phyloP scores from a whole-genome alignment of 2,329 filamentous ascomycete species.

The Epichloe gansuensis region DNA sequence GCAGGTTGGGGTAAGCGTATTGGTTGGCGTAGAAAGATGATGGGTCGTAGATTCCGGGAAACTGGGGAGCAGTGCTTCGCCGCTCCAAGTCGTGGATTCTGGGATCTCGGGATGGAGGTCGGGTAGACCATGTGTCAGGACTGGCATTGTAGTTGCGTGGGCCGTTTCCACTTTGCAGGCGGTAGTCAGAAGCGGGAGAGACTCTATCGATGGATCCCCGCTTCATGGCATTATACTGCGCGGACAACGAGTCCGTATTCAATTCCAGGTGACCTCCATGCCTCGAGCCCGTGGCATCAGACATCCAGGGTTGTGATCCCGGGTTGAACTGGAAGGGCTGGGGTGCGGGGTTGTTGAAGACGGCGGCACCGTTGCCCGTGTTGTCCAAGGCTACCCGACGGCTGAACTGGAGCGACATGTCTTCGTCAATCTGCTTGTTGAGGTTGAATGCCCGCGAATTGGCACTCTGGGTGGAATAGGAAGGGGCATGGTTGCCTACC shows the following conservation, averaged over 20 bases:
- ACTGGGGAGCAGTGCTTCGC: slow-evolving; percentile 21
- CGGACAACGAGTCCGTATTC: slow-evolving; percentile 18
- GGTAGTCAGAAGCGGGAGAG: slow-evolving; percentile 20
- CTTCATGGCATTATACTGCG: slow-evolving; percentile 18
- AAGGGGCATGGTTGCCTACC: slow-evolving; percentile 28
- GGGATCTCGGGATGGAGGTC: slow-evolving; percentile 21
- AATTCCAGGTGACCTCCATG: slow-evolving; percentile 19
- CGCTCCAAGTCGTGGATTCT: slow-evolving; percentile 26
- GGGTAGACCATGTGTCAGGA: slow-evolving; percentile 26
- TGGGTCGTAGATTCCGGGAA: slow-evolving; percentile 15
- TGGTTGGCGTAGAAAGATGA: slow-evolving; percentile 19
- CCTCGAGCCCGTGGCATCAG: slow-evolving; percentile 15
- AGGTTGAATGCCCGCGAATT: slow-evolving; percentile 24
- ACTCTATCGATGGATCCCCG: slow-evolving; percentile 27
- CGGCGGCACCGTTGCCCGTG: slow-evolving; percentile 8
- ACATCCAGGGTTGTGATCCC: slow-evolving; percentile 32
- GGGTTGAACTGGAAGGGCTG: slow-evolving; percentile 36
- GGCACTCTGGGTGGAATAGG: slow-evolving; percentile 31
- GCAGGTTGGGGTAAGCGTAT: slow-evolving; percentile 18
- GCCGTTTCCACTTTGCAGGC: slow-evolving; percentile 17
- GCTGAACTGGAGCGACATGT: slow-evolving; percentile 22
- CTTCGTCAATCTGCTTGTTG: slow-evolving; percentile 26
- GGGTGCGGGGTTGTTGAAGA: slow-evolving; percentile 18
- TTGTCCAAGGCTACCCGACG: slow-evolving; percentile 24
- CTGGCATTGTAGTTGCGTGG: slow-evolving; percentile 16